A percentile compares a stretch with the other conserved stretches of the same genome.
These are phyloP conservation scores for Mycena metata DNA, from an alignment of 768 basidiomycete species.

Conservation along the genomic window DNA sequence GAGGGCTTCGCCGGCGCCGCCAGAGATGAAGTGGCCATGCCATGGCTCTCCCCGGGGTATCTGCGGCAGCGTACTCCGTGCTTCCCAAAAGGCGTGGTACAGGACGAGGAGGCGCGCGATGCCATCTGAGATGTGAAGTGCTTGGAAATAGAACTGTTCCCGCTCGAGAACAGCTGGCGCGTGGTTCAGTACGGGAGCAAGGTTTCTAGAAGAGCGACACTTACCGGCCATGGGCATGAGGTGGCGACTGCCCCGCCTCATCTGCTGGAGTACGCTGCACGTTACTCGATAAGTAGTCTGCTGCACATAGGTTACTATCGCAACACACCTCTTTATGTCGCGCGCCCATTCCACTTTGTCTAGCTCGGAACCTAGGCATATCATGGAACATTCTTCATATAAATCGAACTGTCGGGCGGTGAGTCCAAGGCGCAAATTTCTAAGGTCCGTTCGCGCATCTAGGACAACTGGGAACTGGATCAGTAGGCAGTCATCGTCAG, in stretches of 20 bases:
- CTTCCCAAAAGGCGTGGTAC: constrained; percentile 16
- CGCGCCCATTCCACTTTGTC: constrained; percentile 6
- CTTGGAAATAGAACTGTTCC: constrained; percentile 25
- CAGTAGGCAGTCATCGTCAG: neutral
- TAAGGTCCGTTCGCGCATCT: neutral
- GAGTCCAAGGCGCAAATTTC: constrained; percentile 14
- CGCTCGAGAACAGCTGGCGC: constrained; percentile 9
- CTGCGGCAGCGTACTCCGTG: neutral
- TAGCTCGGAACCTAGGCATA: neutral
- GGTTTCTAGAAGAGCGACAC: neutral
- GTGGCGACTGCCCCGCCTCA: neutral
- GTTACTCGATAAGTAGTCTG: too few species aligned
- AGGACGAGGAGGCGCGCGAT: constrained; percentile 21
- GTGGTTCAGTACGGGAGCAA: neutral
- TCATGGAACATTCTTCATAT: neutral
- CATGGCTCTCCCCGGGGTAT: neutral
- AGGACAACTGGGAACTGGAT: constrained; percentile 2
- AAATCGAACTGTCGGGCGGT: constrained; percentile 7
- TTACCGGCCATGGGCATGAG: constrained; percentile 21
- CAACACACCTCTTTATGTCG: constrained; percentile 1
- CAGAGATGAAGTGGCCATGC: constrained; percentile 3
- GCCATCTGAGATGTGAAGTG: neutral
- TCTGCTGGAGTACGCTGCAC: constrained; percentile 12
- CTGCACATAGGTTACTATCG: too few species aligned
- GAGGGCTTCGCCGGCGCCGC: neutral